Conservation (phyloP, 495 filamentous ascomycete species). For the Lophiostoma macrostomum region DNA sequence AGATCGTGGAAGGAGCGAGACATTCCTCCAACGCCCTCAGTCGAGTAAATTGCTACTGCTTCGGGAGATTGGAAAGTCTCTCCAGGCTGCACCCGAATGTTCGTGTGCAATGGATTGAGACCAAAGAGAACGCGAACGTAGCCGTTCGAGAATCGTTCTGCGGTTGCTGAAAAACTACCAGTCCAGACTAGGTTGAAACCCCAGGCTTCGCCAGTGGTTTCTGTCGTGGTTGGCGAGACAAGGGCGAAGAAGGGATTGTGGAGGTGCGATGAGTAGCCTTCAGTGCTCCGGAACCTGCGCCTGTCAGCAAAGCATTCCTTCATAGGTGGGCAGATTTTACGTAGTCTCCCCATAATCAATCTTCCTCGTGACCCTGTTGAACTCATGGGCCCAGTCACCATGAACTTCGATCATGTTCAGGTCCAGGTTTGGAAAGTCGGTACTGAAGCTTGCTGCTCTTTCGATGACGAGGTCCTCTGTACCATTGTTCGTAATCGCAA, state of each 20-base stretch:
- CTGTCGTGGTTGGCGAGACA: slow-evolving; percentile 50
- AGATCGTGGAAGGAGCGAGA: slow-evolving; percentile 52
- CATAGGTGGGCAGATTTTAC: slow-evolving; percentile 21
- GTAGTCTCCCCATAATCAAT: slow-evolving; percentile 42
- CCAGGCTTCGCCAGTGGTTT: slow-evolving; percentile 52
- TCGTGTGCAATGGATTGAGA: slow-evolving; percentile 50
- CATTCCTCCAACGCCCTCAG: slow-evolving; percentile 53
- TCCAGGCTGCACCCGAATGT: slow-evolving; percentile 48
- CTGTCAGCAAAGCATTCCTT: slow-evolving; percentile 41
- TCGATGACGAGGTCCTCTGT: slow-evolving; percentile 47
- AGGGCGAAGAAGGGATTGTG: slow-evolving; percentile 56
- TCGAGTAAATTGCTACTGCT: slow-evolving; percentile 52
- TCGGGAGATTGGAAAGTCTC: slow-evolving; percentile 53
- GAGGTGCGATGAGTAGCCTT: slow-evolving; percentile 53
- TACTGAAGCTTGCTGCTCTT: slow-evolving; percentile 51
- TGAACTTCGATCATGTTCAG: slow-evolving; percentile 53
- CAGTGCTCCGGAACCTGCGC: slow-evolving; percentile 51
- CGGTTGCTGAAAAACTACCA: slow-evolving; percentile 50
- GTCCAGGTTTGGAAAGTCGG: slow-evolving; percentile 52
- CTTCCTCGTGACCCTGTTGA: slow-evolving; percentile 41
- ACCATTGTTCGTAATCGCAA: slow-evolving; percentile 51
- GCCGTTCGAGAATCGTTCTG: slow-evolving; percentile 55
- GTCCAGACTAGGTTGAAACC: slow-evolving; percentile 56
- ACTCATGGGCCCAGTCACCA: slow-evolving; percentile 55
- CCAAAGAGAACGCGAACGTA: slow-evolving; percentile 52